Evolutionary conservation across 257 asterid species (phyloP).

Genomic region (Solanum virginianum): DNA sequence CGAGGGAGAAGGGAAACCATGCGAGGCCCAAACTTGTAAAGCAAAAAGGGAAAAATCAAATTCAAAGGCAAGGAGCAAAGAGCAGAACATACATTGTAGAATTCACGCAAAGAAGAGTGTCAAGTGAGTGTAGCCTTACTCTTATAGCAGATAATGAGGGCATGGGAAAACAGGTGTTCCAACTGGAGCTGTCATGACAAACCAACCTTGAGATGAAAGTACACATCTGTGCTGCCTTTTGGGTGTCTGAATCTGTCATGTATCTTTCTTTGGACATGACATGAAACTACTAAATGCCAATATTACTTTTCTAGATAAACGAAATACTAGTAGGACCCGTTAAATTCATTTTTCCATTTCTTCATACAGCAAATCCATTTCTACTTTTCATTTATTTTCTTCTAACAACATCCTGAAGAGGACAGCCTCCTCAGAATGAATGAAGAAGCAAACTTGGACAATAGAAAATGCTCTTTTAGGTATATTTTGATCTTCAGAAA

Average conservation of each 20-base stretch:
- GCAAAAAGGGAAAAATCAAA: neutral
- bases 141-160: neutral
- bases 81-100: neutral
- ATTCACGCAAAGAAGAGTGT: neutral
- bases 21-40: constrained; percentile 6
- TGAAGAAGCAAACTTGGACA: neutral
- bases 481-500: neutral
- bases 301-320: neutral
- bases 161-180: neutral
- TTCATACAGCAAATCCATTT: neutral
- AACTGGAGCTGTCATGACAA: neutral
- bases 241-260: neutral
- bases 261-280: neutral
- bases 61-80: neutral
- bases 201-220: neutral
- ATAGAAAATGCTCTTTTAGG: neutral
- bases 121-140: neutral
- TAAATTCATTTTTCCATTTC: neutral
- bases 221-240: neutral
- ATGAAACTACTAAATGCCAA: neutral
- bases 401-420: neutral
- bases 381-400: neutral
- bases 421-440: neutral
- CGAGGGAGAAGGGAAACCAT: constrained; percentile 45
- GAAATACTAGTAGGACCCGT: neutral